Evolutionary conservation across 257 asterid genomes (phyloP).

Genomic region (Nicotiana noctiflora): DNA sequence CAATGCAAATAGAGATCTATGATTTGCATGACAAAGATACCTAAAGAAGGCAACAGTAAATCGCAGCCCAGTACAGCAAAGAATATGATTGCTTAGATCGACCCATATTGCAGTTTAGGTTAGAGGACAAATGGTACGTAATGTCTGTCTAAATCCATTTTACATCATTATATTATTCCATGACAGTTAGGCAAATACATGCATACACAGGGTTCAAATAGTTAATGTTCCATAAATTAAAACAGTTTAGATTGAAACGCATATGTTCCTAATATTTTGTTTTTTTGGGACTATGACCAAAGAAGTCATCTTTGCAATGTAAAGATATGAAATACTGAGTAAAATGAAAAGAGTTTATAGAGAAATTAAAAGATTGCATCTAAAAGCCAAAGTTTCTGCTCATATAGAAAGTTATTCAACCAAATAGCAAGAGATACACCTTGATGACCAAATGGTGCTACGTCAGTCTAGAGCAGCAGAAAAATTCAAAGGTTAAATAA

Average conservation of each 20-base stretch:
- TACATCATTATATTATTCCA: neutral
- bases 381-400: neutral
- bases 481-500: neutral
- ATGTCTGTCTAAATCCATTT: neutral
- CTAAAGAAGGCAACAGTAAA: neutral
- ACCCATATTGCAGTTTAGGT: neutral
- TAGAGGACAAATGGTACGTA: neutral
- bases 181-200: neutral
- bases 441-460: neutral
- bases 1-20: neutral
- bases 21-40: neutral
- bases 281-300: neutral
- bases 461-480: neutral
- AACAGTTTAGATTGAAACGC: neutral
- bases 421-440: neutral
- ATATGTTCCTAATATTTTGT: neutral
- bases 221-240: neutral
- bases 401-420: neutral
- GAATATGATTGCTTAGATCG: neutral
- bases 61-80: neutral
- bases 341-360: neutral
- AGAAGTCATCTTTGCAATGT: neutral
- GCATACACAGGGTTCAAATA: neutral
- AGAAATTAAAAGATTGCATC: neutral
- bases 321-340: neutral